These are phyloP conservation scores for Scedosporium minutisporum DNA, from an alignment of 2,329 filamentous ascomycete genomes.

Conservation along the genomic window DNA sequence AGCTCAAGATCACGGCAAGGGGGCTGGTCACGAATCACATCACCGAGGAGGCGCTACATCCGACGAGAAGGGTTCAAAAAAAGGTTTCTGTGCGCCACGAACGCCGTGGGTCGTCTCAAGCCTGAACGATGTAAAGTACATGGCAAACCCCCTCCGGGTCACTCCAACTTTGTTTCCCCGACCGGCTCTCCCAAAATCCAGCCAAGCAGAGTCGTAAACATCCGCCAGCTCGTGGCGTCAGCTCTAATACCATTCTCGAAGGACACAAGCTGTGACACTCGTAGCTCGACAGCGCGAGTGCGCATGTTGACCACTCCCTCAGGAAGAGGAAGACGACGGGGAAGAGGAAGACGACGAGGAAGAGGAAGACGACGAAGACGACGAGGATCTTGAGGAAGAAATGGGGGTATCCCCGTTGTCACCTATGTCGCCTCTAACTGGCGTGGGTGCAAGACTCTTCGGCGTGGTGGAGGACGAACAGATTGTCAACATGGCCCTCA, in stretches of 20 bases:
- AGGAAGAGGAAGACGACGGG: no score
- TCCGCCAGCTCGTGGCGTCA: not conserved
- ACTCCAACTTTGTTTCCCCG: not conserved
- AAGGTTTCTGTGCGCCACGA: no score
- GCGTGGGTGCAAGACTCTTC: not conserved
- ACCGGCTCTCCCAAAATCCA: not conserved
- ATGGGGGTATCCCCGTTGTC: not conserved
- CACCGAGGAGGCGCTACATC: no score
- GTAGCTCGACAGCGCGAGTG: not conserved
- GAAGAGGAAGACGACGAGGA: no score
- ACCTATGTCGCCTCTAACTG: not conserved
- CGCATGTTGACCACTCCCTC: not conserved
- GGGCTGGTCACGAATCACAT: no score
- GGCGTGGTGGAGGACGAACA: slow-evolving; percentile 4
- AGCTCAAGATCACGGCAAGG: no score
- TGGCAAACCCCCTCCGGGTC: no score
- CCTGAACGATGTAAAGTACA: no score
- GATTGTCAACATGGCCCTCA: slow-evolving; percentile 3
- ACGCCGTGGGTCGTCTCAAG: no score
- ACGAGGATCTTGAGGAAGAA: not conserved
- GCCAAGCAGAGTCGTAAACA: not conserved
- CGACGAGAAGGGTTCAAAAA: no score
- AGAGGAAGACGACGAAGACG: not conserved
- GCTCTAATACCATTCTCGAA: not conserved
- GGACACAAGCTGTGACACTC: not conserved